Evolutionary conservation across 345 rosid species (phyloP).

Genomic region (Bruguiera parviflora): DNA sequence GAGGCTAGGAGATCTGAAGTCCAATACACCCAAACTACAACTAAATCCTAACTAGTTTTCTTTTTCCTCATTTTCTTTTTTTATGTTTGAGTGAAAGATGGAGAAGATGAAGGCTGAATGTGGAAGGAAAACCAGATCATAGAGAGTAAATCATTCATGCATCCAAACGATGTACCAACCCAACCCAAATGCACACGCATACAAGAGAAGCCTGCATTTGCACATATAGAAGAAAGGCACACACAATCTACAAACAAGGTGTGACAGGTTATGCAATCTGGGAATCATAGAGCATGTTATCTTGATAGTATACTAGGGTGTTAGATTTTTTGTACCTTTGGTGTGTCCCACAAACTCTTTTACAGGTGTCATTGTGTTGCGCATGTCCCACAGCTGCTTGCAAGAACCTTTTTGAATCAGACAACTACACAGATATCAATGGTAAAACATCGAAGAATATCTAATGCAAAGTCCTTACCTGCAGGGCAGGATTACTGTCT

Average conservation of each 20-base stretch:
- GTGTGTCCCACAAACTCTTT: constrained; percentile 89
- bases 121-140: no score
- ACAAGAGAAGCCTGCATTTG: no score
- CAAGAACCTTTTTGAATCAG: constrained; percentile 17
- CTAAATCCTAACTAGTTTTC: no score
- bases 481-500: constrained; percentile 71
- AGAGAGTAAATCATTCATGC: no score
- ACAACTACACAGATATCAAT: not conserved
- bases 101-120: no score
- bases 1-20: not conserved
- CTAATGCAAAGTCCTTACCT: constrained; percentile 45
- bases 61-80: no score
- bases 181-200: no score
- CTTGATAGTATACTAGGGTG: not conserved
- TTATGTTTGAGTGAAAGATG: no score
- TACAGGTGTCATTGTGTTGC: constrained; percentile 84
- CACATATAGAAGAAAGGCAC: no score
- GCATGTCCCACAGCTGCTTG: constrained; percentile 97
- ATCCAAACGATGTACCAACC: no score
- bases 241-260: no score
- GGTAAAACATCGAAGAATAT: not conserved
- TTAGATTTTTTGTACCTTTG: constrained; percentile 49
- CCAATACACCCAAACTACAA: not conserved
- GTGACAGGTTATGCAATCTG: no score
- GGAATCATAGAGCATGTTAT: not conserved